Evolutionary conservation across 2,329 filamentous ascomycete species (phyloP).

Genomic region (Aureobasidium sp.): DNA sequence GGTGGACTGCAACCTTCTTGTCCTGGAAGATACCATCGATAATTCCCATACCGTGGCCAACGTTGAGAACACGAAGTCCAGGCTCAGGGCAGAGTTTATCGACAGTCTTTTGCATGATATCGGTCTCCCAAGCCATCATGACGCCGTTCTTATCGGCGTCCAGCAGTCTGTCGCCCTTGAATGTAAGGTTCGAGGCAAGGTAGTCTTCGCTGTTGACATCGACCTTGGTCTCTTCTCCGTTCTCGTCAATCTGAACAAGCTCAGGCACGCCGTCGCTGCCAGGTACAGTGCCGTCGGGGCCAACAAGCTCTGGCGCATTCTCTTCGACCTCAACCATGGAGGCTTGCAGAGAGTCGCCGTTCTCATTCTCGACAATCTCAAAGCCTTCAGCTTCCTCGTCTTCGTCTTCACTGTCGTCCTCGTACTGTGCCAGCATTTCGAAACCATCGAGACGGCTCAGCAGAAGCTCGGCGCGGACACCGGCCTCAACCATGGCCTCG

Average conservation of each 20-base stretch:
- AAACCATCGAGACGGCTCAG: constrained; percentile 78
- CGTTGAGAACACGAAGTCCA: constrained; percentile 42
- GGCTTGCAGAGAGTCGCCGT: neutral
- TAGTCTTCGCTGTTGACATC: constrained; percentile 42
- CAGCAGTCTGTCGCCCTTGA: constrained; percentile 41
- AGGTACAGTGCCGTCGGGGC: constrained; percentile 19
- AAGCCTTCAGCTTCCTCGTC: constrained; percentile 18
- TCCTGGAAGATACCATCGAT: constrained; percentile 42
- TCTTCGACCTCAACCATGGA: constrained; percentile 16
- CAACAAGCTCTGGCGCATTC: constrained; percentile 16
- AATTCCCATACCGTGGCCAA: constrained; percentile 47
- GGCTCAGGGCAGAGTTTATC: constrained; percentile 34
- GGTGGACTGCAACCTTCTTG: constrained; percentile 38
- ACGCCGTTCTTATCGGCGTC: constrained; percentile 45
- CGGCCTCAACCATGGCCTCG: constrained; percentile 76
- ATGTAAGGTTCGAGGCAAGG: constrained; percentile 42
- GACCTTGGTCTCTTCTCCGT: constrained; percentile 21
- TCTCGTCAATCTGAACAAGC: constrained; percentile 23
- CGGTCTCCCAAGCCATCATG: constrained; percentile 49
- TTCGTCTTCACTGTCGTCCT: constrained; percentile 43
- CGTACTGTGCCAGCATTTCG: constrained; percentile 58
- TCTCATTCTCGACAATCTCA: constrained; percentile 11
- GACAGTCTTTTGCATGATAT: constrained; percentile 42
- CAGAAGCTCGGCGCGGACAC: constrained; percentile 82
- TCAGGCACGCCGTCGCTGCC: constrained; percentile 20